A percentile compares a stretch with the other conserved stretches of the same genome.
Evolutionary conservation across 139 green algal genomes (phyloP).

Genomic region (Picochlorum sp.): DNA sequence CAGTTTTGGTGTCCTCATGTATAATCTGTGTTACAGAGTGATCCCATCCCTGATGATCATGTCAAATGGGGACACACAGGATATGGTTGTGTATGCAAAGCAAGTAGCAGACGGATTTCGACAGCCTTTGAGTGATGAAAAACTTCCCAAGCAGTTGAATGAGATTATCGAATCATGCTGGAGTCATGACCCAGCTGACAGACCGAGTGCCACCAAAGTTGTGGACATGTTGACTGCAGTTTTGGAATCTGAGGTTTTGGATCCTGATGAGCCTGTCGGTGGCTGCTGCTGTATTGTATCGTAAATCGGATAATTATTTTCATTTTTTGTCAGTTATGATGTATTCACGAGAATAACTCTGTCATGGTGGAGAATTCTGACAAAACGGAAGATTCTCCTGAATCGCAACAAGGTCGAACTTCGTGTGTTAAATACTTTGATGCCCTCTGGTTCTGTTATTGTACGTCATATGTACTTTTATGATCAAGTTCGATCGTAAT

Average conservation of each 20-base stretch:
- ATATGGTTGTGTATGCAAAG: conserved; percentile 10
- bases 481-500: not conserved
- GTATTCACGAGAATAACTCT: too few species aligned
- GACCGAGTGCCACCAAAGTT: conserved; percentile 3
- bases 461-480: conserved; percentile 22
- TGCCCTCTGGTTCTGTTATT: conserved; percentile 54
- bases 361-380: conserved; percentile 1
- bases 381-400: not conserved
- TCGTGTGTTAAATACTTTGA: conserved; percentile 39
- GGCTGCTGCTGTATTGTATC: too few species aligned
- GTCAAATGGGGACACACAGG: conserved; percentile 32
- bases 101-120: conserved; percentile 36
- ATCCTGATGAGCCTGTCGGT: too few species aligned
- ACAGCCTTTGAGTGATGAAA: conserved; percentile 17
- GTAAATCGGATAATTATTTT: too few species aligned
- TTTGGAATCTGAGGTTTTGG: not conserved
- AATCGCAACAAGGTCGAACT: not conserved
- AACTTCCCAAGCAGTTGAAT: conserved; percentile 35
- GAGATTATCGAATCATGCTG: conserved; percentile 51
- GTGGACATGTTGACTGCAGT: conserved; percentile 8
- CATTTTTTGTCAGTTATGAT: too few species aligned
- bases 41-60: conserved; percentile 48
- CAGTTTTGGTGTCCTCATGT: conserved; percentile 66
- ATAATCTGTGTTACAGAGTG: conserved; percentile 57
- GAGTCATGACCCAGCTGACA: conserved; percentile 11